Base-by-base conservation (phyloP, 2,329 filamentous ascomycete species). In the Alternaria triticina region DNA sequence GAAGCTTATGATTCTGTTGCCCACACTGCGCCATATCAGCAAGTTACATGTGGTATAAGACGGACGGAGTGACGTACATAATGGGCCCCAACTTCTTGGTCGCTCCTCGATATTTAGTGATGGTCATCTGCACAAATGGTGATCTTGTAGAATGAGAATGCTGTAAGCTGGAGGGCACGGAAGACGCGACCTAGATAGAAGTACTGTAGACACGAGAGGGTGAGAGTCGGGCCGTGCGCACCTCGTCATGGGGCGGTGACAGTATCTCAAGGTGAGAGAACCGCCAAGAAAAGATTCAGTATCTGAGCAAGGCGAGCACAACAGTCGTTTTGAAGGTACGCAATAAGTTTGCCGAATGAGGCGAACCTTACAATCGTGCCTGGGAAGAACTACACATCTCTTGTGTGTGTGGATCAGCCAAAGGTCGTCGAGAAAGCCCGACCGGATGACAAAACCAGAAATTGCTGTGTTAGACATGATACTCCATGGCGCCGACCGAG, bases 1-100 rank as follows among this genome's bases (percentile, higher is more conserved):
- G 57, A 70, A 68, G 36, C 52, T 54, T 3, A 64, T 20, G 5
- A 61, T 49, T 27, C 57, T 60, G 44, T 30, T 62, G 25, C 63
- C 54, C 22, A 54, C 11, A 33, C 61, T 68, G n/a, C 17, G 12
- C 27, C 6, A 23, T 23, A 15, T 57, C 22, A 60, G 49, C 40
- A 44, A 30, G 17, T 17, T 25, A 28, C 13, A 20, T 9, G 5
- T 30, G 30, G 17, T 30, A n/a, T 28, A 43, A 20, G 13, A 13
- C 5, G 12, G 22, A 17, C 15, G 22, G n/a, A n/a, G 10, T 7
- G 33, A 28, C 2, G 27, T 63, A 57, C 57, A 47, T 51, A 30
- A 52, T 50, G 25, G 59, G n/a, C 2, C 28, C 50, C 13, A 57
- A 15, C 44, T 43, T 60, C 23, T 56, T 49, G 12, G 40, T 57